Evolutionary conservation across 768 basidiomycete genomes (phyloP).

Genomic region (Leccinum obscurum): DNA sequence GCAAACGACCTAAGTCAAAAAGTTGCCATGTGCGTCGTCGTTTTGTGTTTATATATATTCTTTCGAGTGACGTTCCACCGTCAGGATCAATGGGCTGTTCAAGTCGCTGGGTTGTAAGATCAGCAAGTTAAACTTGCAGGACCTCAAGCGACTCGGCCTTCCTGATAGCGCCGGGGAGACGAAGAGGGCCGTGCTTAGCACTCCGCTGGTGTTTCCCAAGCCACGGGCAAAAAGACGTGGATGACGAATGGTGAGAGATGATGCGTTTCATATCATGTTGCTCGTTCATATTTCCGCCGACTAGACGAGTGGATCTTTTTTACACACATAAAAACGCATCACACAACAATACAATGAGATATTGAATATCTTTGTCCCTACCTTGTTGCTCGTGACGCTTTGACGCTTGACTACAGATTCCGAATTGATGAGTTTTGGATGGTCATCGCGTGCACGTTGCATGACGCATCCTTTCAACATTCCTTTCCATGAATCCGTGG

Average conservation of each 20-base stretch:
- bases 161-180: constrained; percentile 59
- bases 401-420: neutral
- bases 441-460: neutral
- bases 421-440: neutral
- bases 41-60: neutral
- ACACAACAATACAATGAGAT: neutral
- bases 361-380: neutral
- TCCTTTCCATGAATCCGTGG: neutral
- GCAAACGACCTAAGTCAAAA: constrained; percentile 75
- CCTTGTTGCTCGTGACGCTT: neutral
- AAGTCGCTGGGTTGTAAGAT: constrained; percentile 81
- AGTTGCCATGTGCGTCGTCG: constrained; percentile 54
- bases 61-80: constrained; percentile 2
- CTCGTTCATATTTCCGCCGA: neutral
- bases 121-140: constrained; percentile 51
- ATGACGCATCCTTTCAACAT: neutral
- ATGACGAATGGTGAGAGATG: constrained; percentile 10
- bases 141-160: constrained; percentile 70
- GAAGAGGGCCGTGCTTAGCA: constrained; percentile 71
- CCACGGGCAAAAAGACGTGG: constrained; percentile 38
- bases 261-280: neutral
- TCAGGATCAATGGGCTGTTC: constrained; percentile 67
- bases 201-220: constrained; percentile 84
- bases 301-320: neutral
- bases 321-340: neutral